Conservation (phyloP, 306 rosid species). For the Cucurbita ficifolia region DNA sequence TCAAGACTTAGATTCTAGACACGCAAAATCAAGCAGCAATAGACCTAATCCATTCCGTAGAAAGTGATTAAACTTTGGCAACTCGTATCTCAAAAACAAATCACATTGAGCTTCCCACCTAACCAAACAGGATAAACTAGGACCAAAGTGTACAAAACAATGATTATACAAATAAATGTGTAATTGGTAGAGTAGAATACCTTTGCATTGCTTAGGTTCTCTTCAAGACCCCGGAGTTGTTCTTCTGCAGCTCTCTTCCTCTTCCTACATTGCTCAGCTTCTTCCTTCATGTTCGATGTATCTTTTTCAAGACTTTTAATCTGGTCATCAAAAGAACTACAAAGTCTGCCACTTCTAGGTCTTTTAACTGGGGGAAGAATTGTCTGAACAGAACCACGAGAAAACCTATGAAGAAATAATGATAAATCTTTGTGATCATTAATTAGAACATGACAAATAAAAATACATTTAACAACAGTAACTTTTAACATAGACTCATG, state of each 20-base stretch:
- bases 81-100: not conserved
- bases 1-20: not conserved
- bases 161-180: not conserved
- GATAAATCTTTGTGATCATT: not conserved
- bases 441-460: not conserved
- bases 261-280: slow-evolving; percentile 20
- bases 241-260: slow-evolving; percentile 50
- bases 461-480: not conserved
- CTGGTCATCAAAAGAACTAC: slow-evolving; percentile 50
- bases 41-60: not conserved
- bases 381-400: slow-evolving; percentile 64
- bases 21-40: not conserved
- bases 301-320: slow-evolving; percentile 27
- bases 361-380: slow-evolving; percentile 37
- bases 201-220: slow-evolving; percentile 30
- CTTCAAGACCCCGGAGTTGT: slow-evolving; percentile 36
- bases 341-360: slow-evolving; percentile 42
- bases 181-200: slow-evolving; percentile 14
- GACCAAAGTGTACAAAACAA: no score
- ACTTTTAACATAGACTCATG: not conserved
- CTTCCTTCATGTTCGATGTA: slow-evolving; percentile 23
- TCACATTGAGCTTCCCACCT: not conserved
- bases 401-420: slow-evolving; percentile 42
- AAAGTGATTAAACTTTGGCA: not conserved
- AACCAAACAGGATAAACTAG: not conserved